phyloP scores from a whole-genome alignment of 192 early-diverging fungal species.

The Podochytrium sp. region DNA sequence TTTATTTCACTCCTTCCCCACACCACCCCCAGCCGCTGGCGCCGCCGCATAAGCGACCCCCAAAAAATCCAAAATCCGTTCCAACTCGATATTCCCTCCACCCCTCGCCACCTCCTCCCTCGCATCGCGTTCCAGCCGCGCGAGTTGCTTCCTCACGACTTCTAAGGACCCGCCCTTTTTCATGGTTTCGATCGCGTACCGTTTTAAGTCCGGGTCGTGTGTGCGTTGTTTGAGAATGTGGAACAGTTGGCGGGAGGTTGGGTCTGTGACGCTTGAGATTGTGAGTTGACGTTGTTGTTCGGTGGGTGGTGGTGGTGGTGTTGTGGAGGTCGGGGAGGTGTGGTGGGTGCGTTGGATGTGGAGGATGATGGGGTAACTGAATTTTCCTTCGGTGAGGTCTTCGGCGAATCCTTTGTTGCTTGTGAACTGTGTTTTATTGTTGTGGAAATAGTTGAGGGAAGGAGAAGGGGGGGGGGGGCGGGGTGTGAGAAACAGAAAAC shows the following conservation, averaged over 20 bases:
- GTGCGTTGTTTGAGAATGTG: slow-evolving; percentile 89
- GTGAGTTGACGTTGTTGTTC: slow-evolving; percentile 89
- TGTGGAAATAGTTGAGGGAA: neutral
- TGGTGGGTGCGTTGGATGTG: slow-evolving; percentile 68
- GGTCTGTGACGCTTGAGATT: slow-evolving; percentile 64
- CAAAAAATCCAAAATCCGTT: slow-evolving; percentile 63
- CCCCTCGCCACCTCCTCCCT: slow-evolving; percentile 65
- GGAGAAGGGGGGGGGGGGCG: too few relatives aligned
- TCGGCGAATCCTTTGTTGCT: slow-evolving; percentile 98
- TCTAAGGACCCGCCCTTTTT: slow-evolving; percentile 79
- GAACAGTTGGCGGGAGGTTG: slow-evolving; percentile 74
- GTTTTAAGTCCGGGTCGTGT: slow-evolving; percentile 79
- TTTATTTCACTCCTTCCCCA: neutral
- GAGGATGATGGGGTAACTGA: slow-evolving; percentile 93
- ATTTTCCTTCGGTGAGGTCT: slow-evolving; percentile 99
- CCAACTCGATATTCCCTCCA: slow-evolving; percentile 79
- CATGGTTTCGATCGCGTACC: slow-evolving; percentile 84
- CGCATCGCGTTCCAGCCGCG: slow-evolving; percentile 65
- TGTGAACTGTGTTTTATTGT: slow-evolving; percentile 61
- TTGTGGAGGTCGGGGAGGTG: slow-evolving; percentile 77
- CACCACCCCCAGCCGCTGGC: neutral
- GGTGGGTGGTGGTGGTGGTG: slow-evolving; percentile 16
- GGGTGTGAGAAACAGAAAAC: too few relatives aligned
- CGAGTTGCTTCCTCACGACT: slow-evolving; percentile 72
- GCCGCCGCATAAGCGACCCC: slow-evolving; percentile 47